Evolutionary conservation across 139 green algal species (phyloP).

Genomic region (Choricystis sp.): DNA sequence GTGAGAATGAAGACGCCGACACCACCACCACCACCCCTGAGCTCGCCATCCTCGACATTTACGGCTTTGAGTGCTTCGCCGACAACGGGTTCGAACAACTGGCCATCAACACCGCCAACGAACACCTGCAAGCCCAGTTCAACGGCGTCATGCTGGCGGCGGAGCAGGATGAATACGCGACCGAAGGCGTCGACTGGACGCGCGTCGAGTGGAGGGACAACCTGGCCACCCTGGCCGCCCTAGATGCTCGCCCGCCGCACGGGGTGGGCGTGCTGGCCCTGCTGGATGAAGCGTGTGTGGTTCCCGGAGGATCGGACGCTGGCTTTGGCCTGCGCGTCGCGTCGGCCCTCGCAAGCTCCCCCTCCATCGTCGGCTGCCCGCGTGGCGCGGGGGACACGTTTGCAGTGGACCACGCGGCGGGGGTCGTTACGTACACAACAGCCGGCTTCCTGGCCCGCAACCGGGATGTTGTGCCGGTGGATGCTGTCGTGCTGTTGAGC

Average conservation of each 20-base stretch:
- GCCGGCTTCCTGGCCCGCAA: constrained; percentile 71
- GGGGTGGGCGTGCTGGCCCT: constrained; percentile 66
- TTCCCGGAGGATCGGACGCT: too few relatives aligned
- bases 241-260: constrained; percentile 42
- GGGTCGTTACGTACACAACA: constrained; percentile 45
- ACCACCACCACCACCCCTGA: too few relatives aligned
- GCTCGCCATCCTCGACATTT: constrained; percentile 73
- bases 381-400: too few relatives aligned
- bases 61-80: constrained; percentile 74
- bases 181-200: constrained; percentile 81
- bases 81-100: constrained; percentile 84
- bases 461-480: constrained; percentile 49
- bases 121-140: constrained; percentile 93
- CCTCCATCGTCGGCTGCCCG: too few relatives aligned
- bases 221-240: constrained; percentile 68
- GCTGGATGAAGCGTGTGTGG: constrained; percentile 74
- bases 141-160: constrained; percentile 66
- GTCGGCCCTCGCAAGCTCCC: too few relatives aligned
- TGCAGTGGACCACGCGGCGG: too few relatives aligned
- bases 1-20: constrained; percentile 22
- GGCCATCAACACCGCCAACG: constrained; percentile 95
- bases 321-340: too few relatives aligned
- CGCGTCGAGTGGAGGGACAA: constrained; percentile 93
- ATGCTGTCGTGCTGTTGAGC: constrained; percentile 64
- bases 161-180: constrained; percentile 82